Conservation (phyloP, 257 asterid genomes). For the Solanum chaucha region DNA sequence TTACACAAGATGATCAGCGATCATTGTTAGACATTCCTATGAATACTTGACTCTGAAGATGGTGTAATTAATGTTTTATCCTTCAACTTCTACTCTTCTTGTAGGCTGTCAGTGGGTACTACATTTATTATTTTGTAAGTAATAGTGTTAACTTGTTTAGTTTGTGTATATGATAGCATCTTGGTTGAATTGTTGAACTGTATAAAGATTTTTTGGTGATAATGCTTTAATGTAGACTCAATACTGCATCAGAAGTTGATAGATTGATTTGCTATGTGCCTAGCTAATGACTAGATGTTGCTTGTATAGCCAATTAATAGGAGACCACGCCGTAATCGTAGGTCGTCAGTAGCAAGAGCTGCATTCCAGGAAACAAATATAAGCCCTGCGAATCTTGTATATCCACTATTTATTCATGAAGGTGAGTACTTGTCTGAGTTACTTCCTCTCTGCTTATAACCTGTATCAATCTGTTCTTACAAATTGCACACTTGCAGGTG, state of each 20-base stretch:
- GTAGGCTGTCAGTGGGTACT: neutral
- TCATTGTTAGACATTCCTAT: neutral
- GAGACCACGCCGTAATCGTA: constrained; percentile 91
- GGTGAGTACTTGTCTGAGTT: constrained; percentile 26
- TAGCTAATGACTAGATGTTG: neutral
- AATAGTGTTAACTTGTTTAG: neutral
- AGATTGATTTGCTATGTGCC: neutral
- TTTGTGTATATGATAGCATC: neutral
- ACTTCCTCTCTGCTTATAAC: neutral
- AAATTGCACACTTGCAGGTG: constrained; percentile 41
- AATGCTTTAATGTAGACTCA: neutral
- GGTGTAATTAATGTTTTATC: neutral
- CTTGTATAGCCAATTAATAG: constrained; percentile 46
- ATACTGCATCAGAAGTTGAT: neutral
- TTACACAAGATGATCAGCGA: neutral
- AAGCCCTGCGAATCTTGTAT: constrained; percentile 88
- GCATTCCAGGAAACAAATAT: constrained; percentile 87
- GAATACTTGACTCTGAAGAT: neutral
- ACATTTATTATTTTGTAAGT: neutral
- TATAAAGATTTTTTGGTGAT: neutral
- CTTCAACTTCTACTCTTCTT: neutral
- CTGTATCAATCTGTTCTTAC: neutral
- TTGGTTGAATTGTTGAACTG: neutral
- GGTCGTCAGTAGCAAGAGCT: constrained; percentile 56
- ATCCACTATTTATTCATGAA: constrained; percentile 96